These are phyloP conservation scores for Fusarium gaditjirri DNA, from an alignment of 2,329 filamentous ascomycete species.

Conservation along the genomic window DNA sequence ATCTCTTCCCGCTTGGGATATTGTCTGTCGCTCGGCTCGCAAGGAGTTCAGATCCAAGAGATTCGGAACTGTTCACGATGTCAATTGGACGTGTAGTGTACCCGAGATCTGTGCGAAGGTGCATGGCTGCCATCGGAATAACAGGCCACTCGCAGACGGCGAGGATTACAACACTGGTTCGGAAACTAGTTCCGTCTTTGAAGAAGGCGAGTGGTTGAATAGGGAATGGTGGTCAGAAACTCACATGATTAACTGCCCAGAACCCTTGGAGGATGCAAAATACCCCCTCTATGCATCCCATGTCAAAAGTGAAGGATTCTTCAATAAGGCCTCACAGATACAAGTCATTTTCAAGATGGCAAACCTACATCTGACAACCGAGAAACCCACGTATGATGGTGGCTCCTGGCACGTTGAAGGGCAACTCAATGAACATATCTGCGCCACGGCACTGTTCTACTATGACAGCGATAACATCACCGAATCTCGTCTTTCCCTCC, in stretches of 20 bases:
- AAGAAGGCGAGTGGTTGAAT: background rate
- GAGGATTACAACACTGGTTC: background rate
- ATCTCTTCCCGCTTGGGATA: conserved; percentile 59
- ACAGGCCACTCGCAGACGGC: background rate
- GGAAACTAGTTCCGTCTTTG: background rate
- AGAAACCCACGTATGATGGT: conserved; percentile 64
- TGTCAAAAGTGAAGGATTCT: conserved; percentile 44
- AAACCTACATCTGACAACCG: conserved; percentile 69
- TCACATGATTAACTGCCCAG: conserved; percentile 16
- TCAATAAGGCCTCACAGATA: conserved; percentile 49
- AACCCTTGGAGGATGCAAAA: background rate
- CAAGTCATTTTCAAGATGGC: conserved; percentile 73
- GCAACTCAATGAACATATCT: conserved; percentile 70
- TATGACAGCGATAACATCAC: conserved; percentile 70
- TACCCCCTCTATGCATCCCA: conserved; percentile 25
- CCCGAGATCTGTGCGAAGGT: conserved; percentile 27
- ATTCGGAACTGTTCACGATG: background rate
- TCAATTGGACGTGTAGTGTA: conserved; percentile 42
- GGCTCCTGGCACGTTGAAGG: conserved; percentile 68
- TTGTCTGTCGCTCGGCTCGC: conserved; percentile 43
- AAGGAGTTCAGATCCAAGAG: background rate
- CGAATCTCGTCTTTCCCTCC: conserved; percentile 61
- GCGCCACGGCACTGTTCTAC: conserved; percentile 71
- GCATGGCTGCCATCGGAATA: background rate
- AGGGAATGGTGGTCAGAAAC: background rate